Conservation (phyloP, 2,329 filamentous ascomycete species). For the Aureobasidium pullulans region DNA sequence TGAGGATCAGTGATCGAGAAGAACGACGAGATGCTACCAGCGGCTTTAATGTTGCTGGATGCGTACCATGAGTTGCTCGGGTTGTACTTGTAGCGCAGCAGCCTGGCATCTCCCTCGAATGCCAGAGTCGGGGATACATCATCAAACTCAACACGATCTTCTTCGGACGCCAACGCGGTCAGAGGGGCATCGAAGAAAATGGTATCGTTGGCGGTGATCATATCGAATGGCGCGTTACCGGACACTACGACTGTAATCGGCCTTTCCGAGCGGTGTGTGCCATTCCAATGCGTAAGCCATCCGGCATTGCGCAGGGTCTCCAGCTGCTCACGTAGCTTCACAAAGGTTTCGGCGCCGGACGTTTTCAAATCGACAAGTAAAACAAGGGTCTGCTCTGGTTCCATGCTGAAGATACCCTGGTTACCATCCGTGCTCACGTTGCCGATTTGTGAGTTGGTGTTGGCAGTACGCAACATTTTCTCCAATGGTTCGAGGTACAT, state of each 20-base stretch:
- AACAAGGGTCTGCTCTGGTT: slow-evolving; percentile 39
- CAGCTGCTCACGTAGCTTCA: slow-evolving; percentile 47
- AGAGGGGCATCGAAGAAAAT: slow-evolving; percentile 41
- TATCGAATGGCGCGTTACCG: slow-evolving; percentile 45
- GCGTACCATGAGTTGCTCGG: slow-evolving; percentile 10
- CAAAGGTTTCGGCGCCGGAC: slow-evolving; percentile 44
- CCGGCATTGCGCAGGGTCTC: slow-evolving; percentile 48
- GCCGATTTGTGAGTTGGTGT: slow-evolving; percentile 35
- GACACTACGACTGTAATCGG: slow-evolving; percentile 49
- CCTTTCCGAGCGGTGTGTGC: slow-evolving; percentile 31
- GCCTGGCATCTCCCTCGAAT: not conserved
- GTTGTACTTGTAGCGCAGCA: slow-evolving; percentile 11
- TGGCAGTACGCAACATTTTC: slow-evolving; percentile 44
- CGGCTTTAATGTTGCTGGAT: slow-evolving; percentile 35
- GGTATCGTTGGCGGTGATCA: slow-evolving; percentile 28
- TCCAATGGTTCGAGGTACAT: slow-evolving; percentile 58
- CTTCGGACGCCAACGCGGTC: not conserved
- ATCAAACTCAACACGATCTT: not conserved
- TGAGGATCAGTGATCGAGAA: not conserved
- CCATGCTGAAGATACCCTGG: slow-evolving; percentile 45
- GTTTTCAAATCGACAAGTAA: slow-evolving; percentile 67
- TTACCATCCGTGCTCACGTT: not conserved
- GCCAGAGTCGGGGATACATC: not conserved
- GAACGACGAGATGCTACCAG: slow-evolving; percentile 22
- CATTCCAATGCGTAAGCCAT: slow-evolving; percentile 47